Conservation (phyloP, 495 filamentous ascomycete genomes). For the Penicillium chermesinum region DNA sequence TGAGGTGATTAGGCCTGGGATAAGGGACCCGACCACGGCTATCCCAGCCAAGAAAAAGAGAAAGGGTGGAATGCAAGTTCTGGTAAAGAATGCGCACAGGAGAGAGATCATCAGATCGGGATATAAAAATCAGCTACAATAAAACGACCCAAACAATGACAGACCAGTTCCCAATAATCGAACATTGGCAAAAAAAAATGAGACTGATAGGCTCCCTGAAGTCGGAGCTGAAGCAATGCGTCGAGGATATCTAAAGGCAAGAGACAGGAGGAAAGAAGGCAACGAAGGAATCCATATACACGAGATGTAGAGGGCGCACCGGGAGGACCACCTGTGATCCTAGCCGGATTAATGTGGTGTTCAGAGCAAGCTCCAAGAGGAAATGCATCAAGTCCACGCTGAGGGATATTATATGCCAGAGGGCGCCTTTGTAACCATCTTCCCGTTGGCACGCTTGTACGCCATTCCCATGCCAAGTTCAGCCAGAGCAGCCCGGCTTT, state of each 20-base stretch:
- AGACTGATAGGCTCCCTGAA: slow-evolving; percentile 1
- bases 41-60: background rate
- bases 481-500: slow-evolving; percentile 23
- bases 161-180: slow-evolving; percentile 4
- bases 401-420: slow-evolving; percentile 8
- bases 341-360: background rate
- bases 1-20: no score
- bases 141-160: slow-evolving; percentile 4
- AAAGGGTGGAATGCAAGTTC: slow-evolving; percentile 5
- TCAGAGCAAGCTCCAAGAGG: slow-evolving; percentile 2
- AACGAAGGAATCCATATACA: slow-evolving; percentile 21
- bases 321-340: background rate
- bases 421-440: slow-evolving; percentile 32
- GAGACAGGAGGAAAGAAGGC: slow-evolving; percentile 5
- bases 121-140: slow-evolving; percentile 17
- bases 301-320: slow-evolving; percentile 5
- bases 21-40: background rate
- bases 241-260: slow-evolving; percentile 13
- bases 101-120: slow-evolving; percentile 11
- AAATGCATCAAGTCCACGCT: background rate
- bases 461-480: slow-evolving; percentile 39
- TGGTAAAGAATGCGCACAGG: slow-evolving; percentile 8
- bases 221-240: slow-evolving; percentile 5
- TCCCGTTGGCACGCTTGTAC: slow-evolving; percentile 48
- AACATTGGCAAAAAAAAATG: slow-evolving; percentile 2